A percentile compares a stretch with the other conserved stretches of the same genome.
Conservation (phyloP, 441 rosid species). For the Corymbia calophylla region DNA sequence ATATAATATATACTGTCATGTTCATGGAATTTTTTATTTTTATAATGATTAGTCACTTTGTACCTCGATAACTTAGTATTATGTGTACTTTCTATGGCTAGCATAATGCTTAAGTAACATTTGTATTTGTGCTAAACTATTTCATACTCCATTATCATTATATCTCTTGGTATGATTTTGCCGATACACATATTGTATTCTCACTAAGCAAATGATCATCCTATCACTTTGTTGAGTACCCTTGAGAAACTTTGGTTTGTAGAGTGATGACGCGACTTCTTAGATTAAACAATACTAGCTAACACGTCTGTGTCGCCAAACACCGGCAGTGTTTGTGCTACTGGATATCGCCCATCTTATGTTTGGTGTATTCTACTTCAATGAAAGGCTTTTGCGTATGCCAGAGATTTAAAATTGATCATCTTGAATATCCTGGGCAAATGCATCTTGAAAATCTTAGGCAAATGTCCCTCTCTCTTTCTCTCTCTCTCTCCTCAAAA, state of each 20-base stretch:
- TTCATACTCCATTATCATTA: background rate
- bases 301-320: background rate
- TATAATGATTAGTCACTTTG: background rate
- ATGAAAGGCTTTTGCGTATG: background rate
- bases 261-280: accelerated
- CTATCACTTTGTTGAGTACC: background rate
- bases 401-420: background rate
- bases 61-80: background rate
- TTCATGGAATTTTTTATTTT: too few relatives aligned
- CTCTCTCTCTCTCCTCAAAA: background rate
- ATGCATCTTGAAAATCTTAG: too few relatives aligned
- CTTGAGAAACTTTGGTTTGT: background rate
- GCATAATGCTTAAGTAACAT: background rate
- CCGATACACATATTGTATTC: accelerated
- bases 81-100: background rate
- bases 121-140: background rate
- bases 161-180: background rate
- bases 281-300: accelerated
- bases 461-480: background rate
- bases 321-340: background rate
- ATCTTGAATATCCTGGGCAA: too few relatives aligned
- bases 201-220: background rate
- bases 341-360: background rate
- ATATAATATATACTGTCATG: too few relatives aligned
- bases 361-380: background rate